Conservation (phyloP, 176 grass and related monocot species). For the Aegilops longissima region DNA sequence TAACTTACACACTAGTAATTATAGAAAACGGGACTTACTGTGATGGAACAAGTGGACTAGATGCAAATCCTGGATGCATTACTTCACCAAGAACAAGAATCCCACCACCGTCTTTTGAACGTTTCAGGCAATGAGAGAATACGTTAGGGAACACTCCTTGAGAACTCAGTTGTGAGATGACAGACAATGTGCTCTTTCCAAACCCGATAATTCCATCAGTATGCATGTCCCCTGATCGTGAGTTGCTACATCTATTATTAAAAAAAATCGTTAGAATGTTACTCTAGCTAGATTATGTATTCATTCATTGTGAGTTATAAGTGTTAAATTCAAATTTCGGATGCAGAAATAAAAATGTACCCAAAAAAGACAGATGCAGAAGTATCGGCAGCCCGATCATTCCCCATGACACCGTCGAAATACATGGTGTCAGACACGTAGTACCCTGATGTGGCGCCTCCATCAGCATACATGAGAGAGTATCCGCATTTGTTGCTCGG, state of each 20-base stretch:
- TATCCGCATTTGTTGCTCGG: slow-evolving; percentile 54
- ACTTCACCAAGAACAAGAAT: slow-evolving; percentile 85
- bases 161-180: slow-evolving; percentile 69
- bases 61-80: slow-evolving; percentile 73
- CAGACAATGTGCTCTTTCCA: slow-evolving; percentile 69
- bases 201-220: slow-evolving; percentile 90
- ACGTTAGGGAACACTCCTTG: slow-evolving; percentile 60
- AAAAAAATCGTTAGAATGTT: slow-evolving; percentile 18
- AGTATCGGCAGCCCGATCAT: slow-evolving; percentile 60
- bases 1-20: not conserved
- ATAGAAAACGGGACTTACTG: slow-evolving; percentile 54
- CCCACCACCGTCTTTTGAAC: slow-evolving; percentile 76
- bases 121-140: slow-evolving; percentile 91
- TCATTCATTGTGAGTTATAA: not conserved
- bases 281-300: not conserved
- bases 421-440: slow-evolving; percentile 74
- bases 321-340: not conserved
- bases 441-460: slow-evolving; percentile 75
- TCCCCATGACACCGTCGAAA: slow-evolving; percentile 57
- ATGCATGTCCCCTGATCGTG: slow-evolving; percentile 70
- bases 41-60: slow-evolving; percentile 74
- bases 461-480: slow-evolving; percentile 78
- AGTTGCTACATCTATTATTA: slow-evolving; percentile 74
- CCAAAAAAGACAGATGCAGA: slow-evolving; percentile 81
- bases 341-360: slow-evolving; percentile 32